These are phyloP conservation scores for Rhodocollybia butyracea DNA, from an alignment of 768 basidiomycete genomes.

Conservation along the genomic window DNA sequence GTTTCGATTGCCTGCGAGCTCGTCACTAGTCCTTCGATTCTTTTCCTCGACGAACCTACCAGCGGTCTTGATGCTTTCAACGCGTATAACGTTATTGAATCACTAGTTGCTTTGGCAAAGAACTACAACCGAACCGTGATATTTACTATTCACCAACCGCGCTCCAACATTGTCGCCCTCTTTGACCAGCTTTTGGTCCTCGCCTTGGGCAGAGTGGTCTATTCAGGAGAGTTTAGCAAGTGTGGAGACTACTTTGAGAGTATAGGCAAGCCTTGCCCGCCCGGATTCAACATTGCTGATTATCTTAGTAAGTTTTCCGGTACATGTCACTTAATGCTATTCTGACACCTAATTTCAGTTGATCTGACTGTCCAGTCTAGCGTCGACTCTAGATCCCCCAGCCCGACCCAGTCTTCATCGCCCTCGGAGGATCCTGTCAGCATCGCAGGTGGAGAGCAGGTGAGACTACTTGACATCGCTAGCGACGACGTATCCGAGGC, in stretches of 20 bases:
- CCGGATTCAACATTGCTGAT: constrained; percentile 96
- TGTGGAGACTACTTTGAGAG: constrained; percentile 80
- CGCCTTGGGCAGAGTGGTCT: constrained; percentile 79
- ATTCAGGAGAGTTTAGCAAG: constrained; percentile 71
- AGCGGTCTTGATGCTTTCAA: constrained; percentile 96
- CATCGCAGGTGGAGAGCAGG: constrained; percentile 70
- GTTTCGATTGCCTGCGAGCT: constrained; percentile 98
- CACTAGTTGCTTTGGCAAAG: constrained; percentile 78
- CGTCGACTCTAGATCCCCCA: constrained; percentile 34
- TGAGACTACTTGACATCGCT: constrained; percentile 14
- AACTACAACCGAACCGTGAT: constrained; percentile 93
- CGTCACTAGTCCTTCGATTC: constrained; percentile 92
- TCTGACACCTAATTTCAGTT: constrained; percentile 36
- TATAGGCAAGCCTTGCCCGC: constrained; percentile 82
- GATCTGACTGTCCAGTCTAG: constrained; percentile 68
- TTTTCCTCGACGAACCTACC: constrained; percentile 97
- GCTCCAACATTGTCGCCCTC: constrained; percentile 94
- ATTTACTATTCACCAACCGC: constrained; percentile 97
- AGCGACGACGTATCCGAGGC: constrained; percentile 39
- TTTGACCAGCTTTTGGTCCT: constrained; percentile 91
- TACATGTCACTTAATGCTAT: constrained; percentile 12
- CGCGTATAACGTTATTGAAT: constrained; percentile 91
- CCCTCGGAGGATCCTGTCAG: constrained; percentile 37
- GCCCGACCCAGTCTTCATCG: constrained; percentile 39
- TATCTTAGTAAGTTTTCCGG: constrained; percentile 74